These are phyloP conservation scores for Collybia sp. DNA, from an alignment of 768 basidiomycete genomes.

Conservation along the genomic window DNA sequence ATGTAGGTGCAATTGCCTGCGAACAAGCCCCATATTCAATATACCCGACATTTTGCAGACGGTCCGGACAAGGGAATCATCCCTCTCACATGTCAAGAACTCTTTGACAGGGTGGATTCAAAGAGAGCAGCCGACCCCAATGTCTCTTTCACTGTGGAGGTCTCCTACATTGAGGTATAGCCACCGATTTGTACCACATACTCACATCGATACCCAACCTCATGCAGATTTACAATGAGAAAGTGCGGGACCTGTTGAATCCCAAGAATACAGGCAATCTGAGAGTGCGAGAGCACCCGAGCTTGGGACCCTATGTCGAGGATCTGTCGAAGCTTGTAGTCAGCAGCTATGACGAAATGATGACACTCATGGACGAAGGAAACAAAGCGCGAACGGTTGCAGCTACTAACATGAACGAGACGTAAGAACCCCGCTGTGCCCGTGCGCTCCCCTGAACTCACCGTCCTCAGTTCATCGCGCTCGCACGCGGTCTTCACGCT, in stretches of 20 bases:
- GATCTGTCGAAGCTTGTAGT: slow-evolving; percentile 93
- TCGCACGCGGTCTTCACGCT: slow-evolving; percentile 99
- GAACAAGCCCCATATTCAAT: slow-evolving; percentile 3
- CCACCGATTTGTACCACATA: neutral
- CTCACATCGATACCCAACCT: neutral
- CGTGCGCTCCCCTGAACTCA: slow-evolving; percentile 2
- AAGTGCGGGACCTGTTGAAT: slow-evolving; percentile 95
- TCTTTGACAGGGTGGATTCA: slow-evolving; percentile 77
- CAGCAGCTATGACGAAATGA: slow-evolving; percentile 91
- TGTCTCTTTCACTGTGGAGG: slow-evolving; percentile 86
- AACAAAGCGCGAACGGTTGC: slow-evolving; percentile 99
- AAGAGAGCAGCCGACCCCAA: slow-evolving; percentile 63
- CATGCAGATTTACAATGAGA: slow-evolving; percentile 88
- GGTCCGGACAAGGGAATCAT: slow-evolving; percentile 97
- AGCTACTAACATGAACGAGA: slow-evolving; percentile 99
- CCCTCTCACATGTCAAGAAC: slow-evolving; percentile 88
- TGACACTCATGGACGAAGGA: slow-evolving; percentile 99
- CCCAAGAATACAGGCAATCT: slow-evolving; percentile 96
- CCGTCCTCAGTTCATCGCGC: slow-evolving; percentile 70
- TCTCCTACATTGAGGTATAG: slow-evolving; percentile 92
- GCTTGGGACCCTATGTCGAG: slow-evolving; percentile 96
- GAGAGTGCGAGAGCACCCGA: slow-evolving; percentile 96
- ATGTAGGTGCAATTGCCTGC: slow-evolving; percentile 49
- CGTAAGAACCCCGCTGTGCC: slow-evolving; percentile 38
- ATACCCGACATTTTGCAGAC: slow-evolving; percentile 42